A percentile compares a stretch with the other conserved stretches of the same genome.
Conservation (phyloP, 441 rosid genomes). For the Kokia cookei region DNA sequence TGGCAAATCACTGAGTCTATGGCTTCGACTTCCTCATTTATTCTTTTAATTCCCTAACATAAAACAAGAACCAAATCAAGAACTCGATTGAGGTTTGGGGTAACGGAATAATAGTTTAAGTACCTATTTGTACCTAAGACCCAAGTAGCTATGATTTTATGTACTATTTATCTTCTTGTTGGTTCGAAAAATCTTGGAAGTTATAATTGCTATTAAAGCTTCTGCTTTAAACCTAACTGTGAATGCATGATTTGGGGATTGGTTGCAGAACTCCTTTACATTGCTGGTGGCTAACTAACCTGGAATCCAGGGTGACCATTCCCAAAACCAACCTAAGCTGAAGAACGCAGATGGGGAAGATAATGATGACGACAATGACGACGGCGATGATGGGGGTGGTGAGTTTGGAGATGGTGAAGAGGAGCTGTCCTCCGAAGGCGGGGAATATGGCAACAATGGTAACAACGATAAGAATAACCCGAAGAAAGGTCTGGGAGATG, state of each 20-base stretch:
- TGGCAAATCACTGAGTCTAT: background rate
- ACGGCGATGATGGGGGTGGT: slow-evolving; percentile 34
- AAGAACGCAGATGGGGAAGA: slow-evolving; percentile 52
- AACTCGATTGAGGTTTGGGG: too few species aligned
- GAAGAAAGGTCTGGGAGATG: slow-evolving; percentile 31
- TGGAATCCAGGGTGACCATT: slow-evolving; percentile 21
- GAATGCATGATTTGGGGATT: slow-evolving; percentile 6
- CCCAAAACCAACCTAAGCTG: slow-evolving; percentile 19
- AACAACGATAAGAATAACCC: slow-evolving; percentile 22
- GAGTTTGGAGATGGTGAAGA: slow-evolving; percentile 46
- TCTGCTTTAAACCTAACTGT: background rate
- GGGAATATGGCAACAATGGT: slow-evolving; percentile 17
- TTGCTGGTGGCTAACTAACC: slow-evolving; percentile 15
- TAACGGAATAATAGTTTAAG: too few species aligned
- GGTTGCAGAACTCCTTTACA: slow-evolving; percentile 17
- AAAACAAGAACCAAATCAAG: too few species aligned
- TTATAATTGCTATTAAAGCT: background rate
- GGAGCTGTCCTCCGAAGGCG: slow-evolving; percentile 46
- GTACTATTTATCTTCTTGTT: background rate
- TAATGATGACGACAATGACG: slow-evolving; percentile 18
- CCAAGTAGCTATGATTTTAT: background rate
- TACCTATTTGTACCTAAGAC: background rate
- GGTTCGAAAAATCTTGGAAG: background rate
- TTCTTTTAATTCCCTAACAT: too few species aligned
- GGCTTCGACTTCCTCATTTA: too few species aligned